Evolutionary conservation across 805 yeast genomes (phyloP), one percentile per base, ranked within the genome.

Genomic region (Saccharomycopsis olivae): DNA sequence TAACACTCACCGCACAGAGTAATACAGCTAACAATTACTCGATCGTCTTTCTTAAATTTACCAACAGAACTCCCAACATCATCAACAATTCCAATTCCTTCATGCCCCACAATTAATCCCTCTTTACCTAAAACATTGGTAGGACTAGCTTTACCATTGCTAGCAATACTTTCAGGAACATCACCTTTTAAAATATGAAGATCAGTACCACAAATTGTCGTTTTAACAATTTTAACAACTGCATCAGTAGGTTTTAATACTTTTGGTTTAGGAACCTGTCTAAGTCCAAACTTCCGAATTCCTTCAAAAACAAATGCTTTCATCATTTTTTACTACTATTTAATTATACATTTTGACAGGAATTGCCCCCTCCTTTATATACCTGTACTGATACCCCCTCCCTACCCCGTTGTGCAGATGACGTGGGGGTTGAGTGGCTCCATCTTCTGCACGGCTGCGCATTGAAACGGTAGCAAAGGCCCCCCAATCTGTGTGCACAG

Each of bases 171-270:
- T 51, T 73, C 74, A 14, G 75, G 75, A 39, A 73, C 76, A 46
- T 71, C 70, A 35, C 83, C 84, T 38, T 72, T 68, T 39, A 69
- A 61, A 53, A 75, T 76, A 53, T 75, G 82, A 41, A 76, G 61
- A 52, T 76, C 83, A 2, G 78, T 64, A 31, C 82, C 82, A 54
- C 82, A 76, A 34, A 76, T 75, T 5, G 82, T 78, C 1, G 80
- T 73, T 23, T 71, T 66, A 35, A 66, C 54, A 15, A 73, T 63
- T 51, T 72, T 72, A 36, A 78, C 69, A 30, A 75, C 53, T 2
- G 75, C 82, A 49, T 75, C 81, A 13, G 72, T 65, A 31, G 73
- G 66, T 14, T 63, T 55, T 15, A 54, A 40, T 39, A 73, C 55
- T 20, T 49, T 53, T 28, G 82, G 81, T 38, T 56, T 59, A 17